Conservation (phyloP, 306 rosid species). For the Cucumis cinereus region DNA sequence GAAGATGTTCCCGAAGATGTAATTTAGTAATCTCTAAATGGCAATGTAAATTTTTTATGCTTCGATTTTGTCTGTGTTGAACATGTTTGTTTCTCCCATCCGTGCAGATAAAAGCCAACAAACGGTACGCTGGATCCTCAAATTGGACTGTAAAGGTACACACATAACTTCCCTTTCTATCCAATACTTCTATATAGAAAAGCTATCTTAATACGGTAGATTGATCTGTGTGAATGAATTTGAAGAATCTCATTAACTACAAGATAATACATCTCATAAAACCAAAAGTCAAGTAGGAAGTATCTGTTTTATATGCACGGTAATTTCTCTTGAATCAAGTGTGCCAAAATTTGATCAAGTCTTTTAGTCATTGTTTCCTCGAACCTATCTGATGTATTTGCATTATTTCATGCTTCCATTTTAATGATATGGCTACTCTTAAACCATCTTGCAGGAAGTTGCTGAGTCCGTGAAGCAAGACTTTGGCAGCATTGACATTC, state of each 20-base stretch:
- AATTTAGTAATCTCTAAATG: conserved; percentile 13
- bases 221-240: background rate
- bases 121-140: conserved; percentile 87
- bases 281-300: background rate
- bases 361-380: background rate
- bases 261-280: background rate
- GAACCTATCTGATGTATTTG: background rate
- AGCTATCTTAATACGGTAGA: background rate
- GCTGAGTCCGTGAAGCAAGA: conserved; percentile 79
- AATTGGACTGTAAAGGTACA: conserved; percentile 87
- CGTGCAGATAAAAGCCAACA: conserved; percentile 61
- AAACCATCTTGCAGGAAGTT: conserved; percentile 56
- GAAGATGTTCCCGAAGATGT: conserved; percentile 98
- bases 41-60: background rate
- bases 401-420: background rate
- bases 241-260: background rate
- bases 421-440: background rate
- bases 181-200: background rate
- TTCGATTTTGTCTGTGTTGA: background rate
- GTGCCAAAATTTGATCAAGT: background rate
- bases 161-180: background rate
- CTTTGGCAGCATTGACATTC: conserved; percentile 93
- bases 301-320: background rate
- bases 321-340: background rate
- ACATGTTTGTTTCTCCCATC: background rate